phyloP scores from a whole-genome alignment of 2,329 filamentous ascomycete species.

The Stachybotrys elegans region DNA sequence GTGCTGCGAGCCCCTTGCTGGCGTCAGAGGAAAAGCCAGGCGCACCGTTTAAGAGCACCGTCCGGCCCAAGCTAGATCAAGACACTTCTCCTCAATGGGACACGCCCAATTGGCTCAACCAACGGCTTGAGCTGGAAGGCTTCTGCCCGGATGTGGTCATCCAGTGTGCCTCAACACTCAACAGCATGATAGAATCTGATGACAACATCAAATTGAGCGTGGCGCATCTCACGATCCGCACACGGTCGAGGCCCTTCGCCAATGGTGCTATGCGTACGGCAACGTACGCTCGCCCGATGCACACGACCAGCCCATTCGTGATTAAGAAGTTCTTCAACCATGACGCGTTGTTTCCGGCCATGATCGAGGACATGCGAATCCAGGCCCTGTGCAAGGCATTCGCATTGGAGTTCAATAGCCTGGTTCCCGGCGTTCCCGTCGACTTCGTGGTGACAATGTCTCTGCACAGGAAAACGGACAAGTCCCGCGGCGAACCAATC shows the following conservation, averaged over 20 bases:
- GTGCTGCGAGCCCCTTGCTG: too few species aligned
- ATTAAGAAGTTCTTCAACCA: conserved; percentile 30
- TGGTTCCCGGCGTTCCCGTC: conserved; percentile 16
- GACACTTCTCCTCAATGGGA: too few species aligned
- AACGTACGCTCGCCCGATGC: conserved; percentile 26
- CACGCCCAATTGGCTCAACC: conserved; percentile 19
- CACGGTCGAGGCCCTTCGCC: conserved; percentile 24
- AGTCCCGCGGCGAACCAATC: conserved; percentile 14
- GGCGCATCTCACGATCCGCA: conserved; percentile 25
- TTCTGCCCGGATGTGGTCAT: conserved; percentile 23
- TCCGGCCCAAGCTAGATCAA: too few species aligned
- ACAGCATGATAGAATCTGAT: conserved; percentile 29
- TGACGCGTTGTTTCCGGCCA: conserved; percentile 11
- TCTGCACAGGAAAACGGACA: conserved; percentile 18
- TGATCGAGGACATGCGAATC: conserved; percentile 29
- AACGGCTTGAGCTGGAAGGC: conserved; percentile 16
- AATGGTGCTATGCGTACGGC: conserved; percentile 26
- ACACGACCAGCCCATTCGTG: conserved; percentile 23
- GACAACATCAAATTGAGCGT: conserved; percentile 27
- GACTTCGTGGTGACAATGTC: conserved; percentile 28
- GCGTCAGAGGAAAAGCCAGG: too few species aligned
- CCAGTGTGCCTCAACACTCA: conserved; percentile 21
- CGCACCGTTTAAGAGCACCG: too few species aligned
- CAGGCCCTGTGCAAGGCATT: conserved; percentile 35
- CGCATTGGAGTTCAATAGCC: conserved; percentile 32